These are phyloP conservation scores for Penicillium sclerotiorum DNA, from an alignment of 2,329 filamentous ascomycete species.

Conservation along the genomic window DNA sequence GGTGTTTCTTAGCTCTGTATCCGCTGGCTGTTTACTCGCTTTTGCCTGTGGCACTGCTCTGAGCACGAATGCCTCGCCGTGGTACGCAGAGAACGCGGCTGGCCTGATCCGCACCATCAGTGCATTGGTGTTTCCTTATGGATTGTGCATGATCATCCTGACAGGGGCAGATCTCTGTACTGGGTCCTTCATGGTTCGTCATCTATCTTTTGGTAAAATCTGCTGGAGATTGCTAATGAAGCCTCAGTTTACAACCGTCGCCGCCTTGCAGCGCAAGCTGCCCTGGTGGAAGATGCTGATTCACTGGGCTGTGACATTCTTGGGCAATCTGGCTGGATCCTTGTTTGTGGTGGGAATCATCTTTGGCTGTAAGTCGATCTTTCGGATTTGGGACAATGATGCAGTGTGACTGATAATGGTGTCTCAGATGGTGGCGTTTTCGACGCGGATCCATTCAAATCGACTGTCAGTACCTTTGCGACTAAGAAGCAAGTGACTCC, in stretches of 20 bases:
- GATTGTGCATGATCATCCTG: slow-evolving; percentile 53
- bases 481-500: slow-evolving; percentile 54
- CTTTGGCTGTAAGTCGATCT: slow-evolving; percentile 46
- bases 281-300: slow-evolving; percentile 39
- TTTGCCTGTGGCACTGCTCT: slow-evolving; percentile 55
- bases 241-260: slow-evolving; percentile 46
- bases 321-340: slow-evolving; percentile 53
- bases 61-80: slow-evolving; percentile 50
- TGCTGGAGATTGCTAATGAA: background rate
- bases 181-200: slow-evolving; percentile 47
- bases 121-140: slow-evolving; percentile 54
- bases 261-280: slow-evolving; percentile 47
- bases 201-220: no score
- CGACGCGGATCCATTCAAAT: slow-evolving; percentile 47
- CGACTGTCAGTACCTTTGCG: slow-evolving; percentile 50
- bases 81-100: slow-evolving; percentile 54
- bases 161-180: slow-evolving; percentile 55
- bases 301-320: slow-evolving; percentile 52
- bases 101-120: slow-evolving; percentile 51
- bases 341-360: slow-evolving; percentile 54
- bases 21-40: slow-evolving; percentile 55
- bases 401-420: no score
- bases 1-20: slow-evolving; percentile 55
- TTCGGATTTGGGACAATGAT: no score
- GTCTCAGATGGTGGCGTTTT: slow-evolving; percentile 51